These are phyloP conservation scores for Colletotrichum theobromicola DNA, from an alignment of 2,329 filamentous ascomycete genomes.

Conservation along the genomic window DNA sequence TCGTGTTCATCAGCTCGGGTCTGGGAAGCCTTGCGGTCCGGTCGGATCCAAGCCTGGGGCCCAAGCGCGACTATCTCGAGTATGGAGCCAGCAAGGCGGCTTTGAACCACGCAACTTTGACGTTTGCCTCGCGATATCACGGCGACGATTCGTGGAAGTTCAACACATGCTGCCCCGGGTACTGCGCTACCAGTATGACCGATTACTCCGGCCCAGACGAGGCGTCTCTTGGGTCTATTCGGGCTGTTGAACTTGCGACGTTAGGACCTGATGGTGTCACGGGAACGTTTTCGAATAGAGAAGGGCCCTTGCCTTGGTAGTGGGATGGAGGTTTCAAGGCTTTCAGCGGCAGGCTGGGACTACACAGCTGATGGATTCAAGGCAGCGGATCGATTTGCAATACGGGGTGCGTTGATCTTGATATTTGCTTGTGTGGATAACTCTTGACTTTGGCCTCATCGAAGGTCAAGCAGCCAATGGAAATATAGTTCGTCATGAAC, in stretches of 20 bases:
- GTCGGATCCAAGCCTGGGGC: background rate
- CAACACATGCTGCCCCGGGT: slow-evolving; percentile 11
- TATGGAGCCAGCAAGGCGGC: slow-evolving; percentile 16
- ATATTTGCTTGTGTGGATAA: background rate
- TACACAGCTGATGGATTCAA: background rate
- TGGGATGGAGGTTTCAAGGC: rapidly evolving
- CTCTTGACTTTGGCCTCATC: background rate
- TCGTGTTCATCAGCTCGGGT: slow-evolving; percentile 10
- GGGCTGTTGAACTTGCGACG: slow-evolving; percentile 3
- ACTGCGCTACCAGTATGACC: slow-evolving; percentile 14
- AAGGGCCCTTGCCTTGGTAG: slow-evolving; percentile 1
- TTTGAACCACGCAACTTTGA: slow-evolving; percentile 7
- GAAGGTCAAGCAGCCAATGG: background rate
- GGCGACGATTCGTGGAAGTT: slow-evolving; percentile 9
- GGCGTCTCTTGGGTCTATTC: slow-evolving; percentile 6
- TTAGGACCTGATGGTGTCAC: background rate
- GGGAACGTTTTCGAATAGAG: background rate
- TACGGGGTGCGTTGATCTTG: background rate
- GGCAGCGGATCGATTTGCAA: background rate
- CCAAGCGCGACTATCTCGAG: background rate
- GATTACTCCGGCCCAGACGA: background rate
- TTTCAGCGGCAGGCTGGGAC: background rate
- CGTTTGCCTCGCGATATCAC: background rate
- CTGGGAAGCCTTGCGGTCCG: slow-evolving; percentile 2
- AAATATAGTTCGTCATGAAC: background rate